A percentile compares a stretch with the other conserved stretches of the same genome.
Conservation (phyloP, 306 rosid genomes). For the Canavalia gladiata region DNA sequence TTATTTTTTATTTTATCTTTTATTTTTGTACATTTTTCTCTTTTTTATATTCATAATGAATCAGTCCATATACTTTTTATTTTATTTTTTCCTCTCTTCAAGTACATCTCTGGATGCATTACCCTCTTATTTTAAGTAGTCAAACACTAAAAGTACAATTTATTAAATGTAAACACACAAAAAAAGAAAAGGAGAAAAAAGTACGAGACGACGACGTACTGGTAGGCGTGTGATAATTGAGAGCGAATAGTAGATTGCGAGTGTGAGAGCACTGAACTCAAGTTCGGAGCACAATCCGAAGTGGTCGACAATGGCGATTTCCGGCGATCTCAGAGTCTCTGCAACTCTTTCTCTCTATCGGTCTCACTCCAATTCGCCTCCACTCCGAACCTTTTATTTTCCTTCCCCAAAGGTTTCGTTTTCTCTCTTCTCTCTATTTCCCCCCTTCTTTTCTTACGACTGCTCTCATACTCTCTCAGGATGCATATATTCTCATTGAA, state of each 20-base stretch:
- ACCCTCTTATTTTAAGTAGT: too few species aligned
- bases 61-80: too few species aligned
- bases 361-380: conserved; percentile 47
- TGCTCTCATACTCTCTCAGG: conserved; percentile 7
- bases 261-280: background rate
- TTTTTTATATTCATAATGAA: too few species aligned
- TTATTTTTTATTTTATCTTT: too few species aligned
- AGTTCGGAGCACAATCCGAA: conserved; percentile 20
- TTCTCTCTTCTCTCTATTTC: background rate
- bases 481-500: background rate
- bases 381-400: conserved; percentile 59
- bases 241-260: conserved; percentile 23
- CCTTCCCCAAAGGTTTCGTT: conserved; percentile 70
- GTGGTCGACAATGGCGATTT: conserved; percentile 65
- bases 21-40: too few species aligned
- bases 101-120: too few species aligned
- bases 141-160: too few species aligned
- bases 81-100: too few species aligned
- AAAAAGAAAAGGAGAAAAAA: background rate
- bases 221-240: background rate
- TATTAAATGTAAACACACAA: too few species aligned
- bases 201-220: conserved; percentile 38
- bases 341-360: conserved; percentile 71
- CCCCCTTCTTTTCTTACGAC: background rate
- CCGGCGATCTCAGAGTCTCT: conserved; percentile 79